phyloP scores from a whole-genome alignment of 345 rosid genomes.

The Citrus medica region DNA sequence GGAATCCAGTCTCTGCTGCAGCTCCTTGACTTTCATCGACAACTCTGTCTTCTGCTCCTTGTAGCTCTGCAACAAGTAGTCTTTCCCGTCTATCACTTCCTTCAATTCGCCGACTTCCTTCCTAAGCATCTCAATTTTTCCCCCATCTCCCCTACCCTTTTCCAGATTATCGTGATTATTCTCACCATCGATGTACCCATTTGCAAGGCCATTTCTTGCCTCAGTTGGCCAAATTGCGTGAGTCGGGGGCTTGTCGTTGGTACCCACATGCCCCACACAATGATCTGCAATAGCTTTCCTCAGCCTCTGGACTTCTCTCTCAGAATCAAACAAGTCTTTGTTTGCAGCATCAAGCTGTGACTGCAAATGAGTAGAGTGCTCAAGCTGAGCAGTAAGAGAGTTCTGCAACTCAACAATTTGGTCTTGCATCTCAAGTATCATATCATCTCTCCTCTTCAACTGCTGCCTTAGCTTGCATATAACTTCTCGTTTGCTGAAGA shows the following conservation, averaged over 20 bases:
- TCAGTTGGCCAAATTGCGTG: constrained; percentile 46
- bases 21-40: constrained; percentile 65
- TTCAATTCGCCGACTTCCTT: constrained; percentile 79
- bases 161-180: constrained; percentile 33
- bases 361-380: constrained; percentile 67
- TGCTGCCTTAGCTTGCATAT: constrained; percentile 92
- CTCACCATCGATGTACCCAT: constrained; percentile 50
- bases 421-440: constrained; percentile 97
- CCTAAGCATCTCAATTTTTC: constrained; percentile 68
- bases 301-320: constrained; percentile 81
- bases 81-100: constrained; percentile 92
- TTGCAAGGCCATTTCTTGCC: constrained; percentile 47
- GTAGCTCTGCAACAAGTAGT: constrained; percentile 69
- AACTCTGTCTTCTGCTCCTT: constrained; percentile 90
- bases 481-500: constrained; percentile 89
- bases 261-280: constrained; percentile 42
- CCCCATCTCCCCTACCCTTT: constrained; percentile 51
- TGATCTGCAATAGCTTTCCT: constrained; percentile 90
- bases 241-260: constrained; percentile 36
- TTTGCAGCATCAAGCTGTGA: constrained; percentile 72
- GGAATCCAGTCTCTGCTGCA: constrained; percentile 81
- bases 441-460: constrained; percentile 88
- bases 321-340: constrained; percentile 71
- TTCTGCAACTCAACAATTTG: constrained; percentile 72
- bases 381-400: constrained; percentile 57